Conservation (phyloP, 495 filamentous ascomycete genomes). For the Podospora anserina region DNA sequence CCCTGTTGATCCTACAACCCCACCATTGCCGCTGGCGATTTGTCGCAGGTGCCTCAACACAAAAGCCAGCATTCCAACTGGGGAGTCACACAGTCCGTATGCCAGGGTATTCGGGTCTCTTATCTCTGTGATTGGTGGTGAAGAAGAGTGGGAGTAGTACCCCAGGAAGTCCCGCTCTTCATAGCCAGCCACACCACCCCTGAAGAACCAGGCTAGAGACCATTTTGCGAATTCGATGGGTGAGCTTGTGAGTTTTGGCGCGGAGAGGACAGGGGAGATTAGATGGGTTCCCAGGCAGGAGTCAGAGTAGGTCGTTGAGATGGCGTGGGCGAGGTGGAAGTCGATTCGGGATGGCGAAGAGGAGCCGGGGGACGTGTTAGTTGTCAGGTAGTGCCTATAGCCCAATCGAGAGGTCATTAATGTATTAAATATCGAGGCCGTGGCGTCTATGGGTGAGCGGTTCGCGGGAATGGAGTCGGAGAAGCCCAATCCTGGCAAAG, state of each 20-base stretch:
- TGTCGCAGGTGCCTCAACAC: conserved; percentile 35
- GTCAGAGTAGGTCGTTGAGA: conserved; percentile 51
- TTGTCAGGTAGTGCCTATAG: conserved; percentile 62
- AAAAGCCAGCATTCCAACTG: conserved; percentile 48
- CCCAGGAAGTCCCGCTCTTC: conserved; percentile 35
- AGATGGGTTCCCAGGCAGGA: conserved; percentile 63
- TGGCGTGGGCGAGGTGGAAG: conserved; percentile 55
- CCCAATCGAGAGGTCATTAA: conserved; percentile 62
- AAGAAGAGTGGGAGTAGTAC: not conserved
- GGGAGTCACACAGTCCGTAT: conserved; percentile 54
- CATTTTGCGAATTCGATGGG: conserved; percentile 45
- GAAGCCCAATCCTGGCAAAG: conserved; percentile 72
- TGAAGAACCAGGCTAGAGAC: conserved; percentile 40
- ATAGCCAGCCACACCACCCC: conserved; percentile 42
- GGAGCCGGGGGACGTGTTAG: conserved; percentile 34
- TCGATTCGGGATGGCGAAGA: conserved; percentile 44
- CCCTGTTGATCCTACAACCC: conserved; percentile 11
- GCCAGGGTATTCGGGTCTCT: conserved; percentile 48
- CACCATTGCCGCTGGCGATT: not conserved
- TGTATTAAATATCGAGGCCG: conserved; percentile 59
- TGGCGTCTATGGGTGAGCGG: conserved; percentile 52
- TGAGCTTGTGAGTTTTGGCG: conserved; percentile 32
- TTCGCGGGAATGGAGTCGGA: conserved; percentile 52
- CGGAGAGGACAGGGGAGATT: conserved; percentile 44
- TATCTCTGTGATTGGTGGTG: conserved; percentile 10